Evolutionary conservation across 2,329 filamentous ascomycete genomes (phyloP), one percentile per base, ranked within the genome.

Genomic region (Talaromyces atroroseus): DNA sequence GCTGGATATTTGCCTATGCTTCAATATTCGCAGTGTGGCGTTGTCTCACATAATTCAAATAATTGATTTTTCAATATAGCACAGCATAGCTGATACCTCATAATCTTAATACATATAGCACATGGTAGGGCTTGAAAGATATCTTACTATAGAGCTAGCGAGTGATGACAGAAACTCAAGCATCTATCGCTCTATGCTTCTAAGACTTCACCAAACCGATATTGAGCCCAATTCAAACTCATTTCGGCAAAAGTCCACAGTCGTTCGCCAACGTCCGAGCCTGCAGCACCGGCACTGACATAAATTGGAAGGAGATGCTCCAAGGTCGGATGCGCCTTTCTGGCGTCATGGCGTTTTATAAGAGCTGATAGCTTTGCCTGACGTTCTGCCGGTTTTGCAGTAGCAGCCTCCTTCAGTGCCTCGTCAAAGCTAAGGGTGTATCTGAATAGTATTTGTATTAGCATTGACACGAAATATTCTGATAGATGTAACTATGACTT

Each of bases 361-460:
- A 82, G 64, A 21, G 70, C 71, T 50, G 68, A 69, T 71, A 82
- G 72, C 8, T 70, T 73, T 63, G 66, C 68, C 63, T 74, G 74
- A 53, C 74, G 70, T 57, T 74, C 72, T 40, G 67, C 73, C 24
- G 75, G 70, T 56, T 71, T 64, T 62, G 69, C 71, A 64, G 75
- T 80, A 26, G 85, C 83, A 0, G 84, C 85, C 20, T 87, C 81
- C 63, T 85, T 84, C 45, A 92, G 74, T 1, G 85, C 83, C 47
- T 84, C 78, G 60, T 92, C 83, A 63, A 90, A 91, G 52, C 78
- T 81, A 36, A 78, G 75, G 1, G 80, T 72, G 64, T 86, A 86
- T 11, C 61, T 76, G 74, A 14, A 73, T 68, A 63, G 76, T 74
- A 18, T 46, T 26, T 45, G 24, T 5, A 21, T 34, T 14, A n/a